These are phyloP conservation scores for Penicilliopsis zonata DNA, from an alignment of 495 filamentous ascomycete species.

Conservation along the genomic window DNA sequence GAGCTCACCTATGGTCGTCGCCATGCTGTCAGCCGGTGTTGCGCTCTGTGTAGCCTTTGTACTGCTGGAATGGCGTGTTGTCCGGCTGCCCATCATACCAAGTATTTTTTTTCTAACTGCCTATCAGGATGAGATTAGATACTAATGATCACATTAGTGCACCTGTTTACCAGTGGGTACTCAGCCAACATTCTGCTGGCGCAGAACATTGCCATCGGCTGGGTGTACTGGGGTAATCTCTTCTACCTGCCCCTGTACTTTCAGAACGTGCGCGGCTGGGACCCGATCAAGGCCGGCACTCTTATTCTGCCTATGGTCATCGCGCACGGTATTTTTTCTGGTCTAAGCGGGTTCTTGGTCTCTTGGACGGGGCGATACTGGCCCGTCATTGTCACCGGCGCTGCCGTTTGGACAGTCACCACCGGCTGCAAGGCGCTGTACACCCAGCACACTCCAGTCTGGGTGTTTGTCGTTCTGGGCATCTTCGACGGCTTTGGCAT, in stretches of 20 bases:
- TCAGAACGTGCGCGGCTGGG: constrained; percentile 23
- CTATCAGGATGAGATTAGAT: not conserved
- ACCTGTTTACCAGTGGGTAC: not conserved
- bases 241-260: constrained; percentile 39
- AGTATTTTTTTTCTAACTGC: constrained; percentile 2
- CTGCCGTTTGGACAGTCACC: not conserved
- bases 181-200: constrained; percentile 1
- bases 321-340: constrained; percentile 5
- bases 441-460: not conserved
- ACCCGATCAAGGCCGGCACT: constrained; percentile 21
- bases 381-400: not conserved
- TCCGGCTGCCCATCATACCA: constrained; percentile 3
- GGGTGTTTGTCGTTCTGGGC: not conserved
- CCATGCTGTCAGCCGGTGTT: constrained; percentile 21
- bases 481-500: not conserved
- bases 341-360: not conserved
- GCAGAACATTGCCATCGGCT: constrained; percentile 1
- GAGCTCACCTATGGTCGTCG: constrained; percentile 21
- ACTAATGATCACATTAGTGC: not conserved
- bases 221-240: constrained; percentile 12
- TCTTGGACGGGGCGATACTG: not conserved
- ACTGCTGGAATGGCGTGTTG: constrained; percentile 18
- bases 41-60: constrained; percentile 18
- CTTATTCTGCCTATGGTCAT: constrained; percentile 30
- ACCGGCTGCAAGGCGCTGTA: not conserved